A percentile compares a stretch with the other conserved stretches of the same genome.
Conservation (phyloP, 1,284 basidiomycete species). For the Leccinum subfulvum region DNA sequence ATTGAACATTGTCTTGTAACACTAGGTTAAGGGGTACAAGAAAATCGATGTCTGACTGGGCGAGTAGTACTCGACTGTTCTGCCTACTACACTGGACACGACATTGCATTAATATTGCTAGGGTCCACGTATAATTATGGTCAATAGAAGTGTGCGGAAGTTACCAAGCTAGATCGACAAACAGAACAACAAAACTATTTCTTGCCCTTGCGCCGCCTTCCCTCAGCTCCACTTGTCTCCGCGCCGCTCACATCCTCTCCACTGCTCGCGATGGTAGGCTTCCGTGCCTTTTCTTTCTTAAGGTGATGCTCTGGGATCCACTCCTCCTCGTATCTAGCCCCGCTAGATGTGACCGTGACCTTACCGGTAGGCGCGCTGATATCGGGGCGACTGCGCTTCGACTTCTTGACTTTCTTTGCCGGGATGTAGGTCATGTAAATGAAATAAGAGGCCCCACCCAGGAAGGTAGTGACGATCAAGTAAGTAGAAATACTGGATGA, state of each 20-base stretch:
- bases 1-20: constrained; percentile 9
- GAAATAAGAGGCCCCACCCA: constrained; percentile 67
- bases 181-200: constrained; percentile 38
- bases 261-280: constrained; percentile 49
- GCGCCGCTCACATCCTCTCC: constrained; percentile 67
- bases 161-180: constrained; percentile 3
- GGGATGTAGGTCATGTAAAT: constrained; percentile 70
- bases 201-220: constrained; percentile 56
- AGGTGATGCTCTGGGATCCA: constrained; percentile 91
- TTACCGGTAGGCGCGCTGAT: constrained; percentile 59
- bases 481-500: constrained; percentile 73
- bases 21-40: constrained; percentile 56
- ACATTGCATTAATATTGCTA: not conserved
- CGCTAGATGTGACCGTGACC: constrained; percentile 67
- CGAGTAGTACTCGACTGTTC: not conserved
- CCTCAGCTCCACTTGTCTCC: constrained; percentile 58
- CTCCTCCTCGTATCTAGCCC: constrained; percentile 82
- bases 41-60: constrained; percentile 40
- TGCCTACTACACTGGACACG: not conserved
- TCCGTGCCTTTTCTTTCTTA: constrained; percentile 60
- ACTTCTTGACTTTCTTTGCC: constrained; percentile 43
- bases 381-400: constrained; percentile 34
- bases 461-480: constrained; percentile 62
- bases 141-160: not conserved
- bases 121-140: constrained; percentile 13